These are phyloP conservation scores for Fimicolochytrium jonesii DNA, from an alignment of 192 early-diverging fungal species.

Conservation along the genomic window DNA sequence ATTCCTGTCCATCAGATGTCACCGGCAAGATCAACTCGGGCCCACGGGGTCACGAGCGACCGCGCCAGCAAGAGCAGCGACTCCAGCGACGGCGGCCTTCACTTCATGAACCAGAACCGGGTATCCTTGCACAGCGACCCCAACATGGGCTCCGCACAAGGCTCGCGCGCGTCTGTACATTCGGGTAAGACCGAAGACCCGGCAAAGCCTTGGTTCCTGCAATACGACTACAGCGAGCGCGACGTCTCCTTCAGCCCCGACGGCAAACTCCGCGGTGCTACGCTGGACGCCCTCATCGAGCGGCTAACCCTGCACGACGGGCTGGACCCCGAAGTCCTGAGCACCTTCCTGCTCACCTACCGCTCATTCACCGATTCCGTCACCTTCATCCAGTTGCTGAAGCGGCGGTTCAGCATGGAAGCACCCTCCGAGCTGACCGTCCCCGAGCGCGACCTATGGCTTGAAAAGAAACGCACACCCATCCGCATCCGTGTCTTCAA, in stretches of 20 bases:
- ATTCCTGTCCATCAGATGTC: too few species aligned
- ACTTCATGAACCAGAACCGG: too few species aligned
- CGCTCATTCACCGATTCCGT: constrained; percentile 82
- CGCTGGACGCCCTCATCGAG: constrained; percentile 65
- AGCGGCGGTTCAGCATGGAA: constrained; percentile 70
- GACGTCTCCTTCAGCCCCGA: constrained; percentile 64
- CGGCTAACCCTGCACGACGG: constrained; percentile 67
- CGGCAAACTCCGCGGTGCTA: constrained; percentile 69
- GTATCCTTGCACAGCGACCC: too few species aligned
- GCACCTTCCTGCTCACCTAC: constrained; percentile 91
- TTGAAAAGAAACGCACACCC: constrained; percentile 78
- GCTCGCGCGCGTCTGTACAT: not conserved
- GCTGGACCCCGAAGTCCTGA: constrained; percentile 73
- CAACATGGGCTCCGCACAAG: not conserved
- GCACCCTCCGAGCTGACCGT: constrained; percentile 62
- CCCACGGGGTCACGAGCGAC: not conserved
- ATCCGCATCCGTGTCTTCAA: constrained; percentile 94
- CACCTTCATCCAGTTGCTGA: constrained; percentile 72
- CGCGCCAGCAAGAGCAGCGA: not conserved
- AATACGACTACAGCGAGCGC: constrained; percentile 49
- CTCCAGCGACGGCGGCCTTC: not conserved
- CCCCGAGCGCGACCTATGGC: constrained; percentile 74
- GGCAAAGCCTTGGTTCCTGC: constrained; percentile 47
- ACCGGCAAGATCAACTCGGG: too few species aligned
- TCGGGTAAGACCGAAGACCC: not conserved